Percentiles rank a stretch among this genome's conserved stretches.
Evolutionary conservation across 805 yeast genomes (phyloP).

Genomic region (Candida caryicola): DNA sequence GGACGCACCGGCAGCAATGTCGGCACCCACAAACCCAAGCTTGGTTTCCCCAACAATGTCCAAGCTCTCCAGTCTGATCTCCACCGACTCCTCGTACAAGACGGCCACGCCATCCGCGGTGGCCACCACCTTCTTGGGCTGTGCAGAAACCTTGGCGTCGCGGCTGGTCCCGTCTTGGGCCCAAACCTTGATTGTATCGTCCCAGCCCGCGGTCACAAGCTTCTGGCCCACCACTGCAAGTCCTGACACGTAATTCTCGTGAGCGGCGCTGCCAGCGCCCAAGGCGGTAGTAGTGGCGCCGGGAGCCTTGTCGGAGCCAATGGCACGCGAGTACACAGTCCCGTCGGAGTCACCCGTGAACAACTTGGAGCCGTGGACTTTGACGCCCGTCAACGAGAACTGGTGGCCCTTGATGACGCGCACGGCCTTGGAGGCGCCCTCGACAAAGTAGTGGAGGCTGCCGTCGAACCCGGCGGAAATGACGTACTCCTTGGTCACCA

Average conservation of each 20-base stretch:
- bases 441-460: constrained; percentile 56
- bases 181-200: constrained; percentile 61
- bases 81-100: constrained; percentile 21
- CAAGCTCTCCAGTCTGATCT: constrained; percentile 7
- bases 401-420: constrained; percentile 72
- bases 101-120: constrained; percentile 28
- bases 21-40: constrained; percentile 19
- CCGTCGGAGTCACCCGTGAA: constrained; percentile 86
- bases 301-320: constrained; percentile 12
- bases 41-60: not conserved
- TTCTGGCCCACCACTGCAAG: constrained; percentile 27
- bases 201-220: constrained; percentile 78
- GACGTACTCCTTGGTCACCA: constrained; percentile 55
- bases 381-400: constrained; percentile 66
- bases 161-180: constrained; percentile 13
- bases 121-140: constrained; percentile 35
- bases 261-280: constrained; percentile 39
- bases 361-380: constrained; percentile 26
- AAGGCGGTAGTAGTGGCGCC: constrained; percentile 31
- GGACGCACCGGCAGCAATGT: constrained; percentile 22
- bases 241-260: constrained; percentile 66
- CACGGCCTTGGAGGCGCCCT: constrained; percentile 34
- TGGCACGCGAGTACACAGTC: constrained; percentile 57
- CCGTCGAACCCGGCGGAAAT: constrained; percentile 74
- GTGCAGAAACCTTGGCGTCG: constrained; percentile 20